These are phyloP conservation scores for Castanopsis chinensis DNA, from an alignment of 306 rosid species.

Conservation along the genomic window DNA sequence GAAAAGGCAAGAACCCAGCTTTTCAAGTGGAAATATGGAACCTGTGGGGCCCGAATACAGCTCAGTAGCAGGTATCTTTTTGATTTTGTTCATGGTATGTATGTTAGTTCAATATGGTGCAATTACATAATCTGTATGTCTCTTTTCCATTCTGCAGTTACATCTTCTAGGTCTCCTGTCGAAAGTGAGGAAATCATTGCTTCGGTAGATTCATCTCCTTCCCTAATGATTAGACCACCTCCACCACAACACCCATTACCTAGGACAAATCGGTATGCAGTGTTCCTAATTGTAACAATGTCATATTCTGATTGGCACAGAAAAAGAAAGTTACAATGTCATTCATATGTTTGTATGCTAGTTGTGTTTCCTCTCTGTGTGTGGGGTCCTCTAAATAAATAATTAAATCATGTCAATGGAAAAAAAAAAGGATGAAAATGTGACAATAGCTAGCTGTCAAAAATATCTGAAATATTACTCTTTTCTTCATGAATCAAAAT, in stretches of 20 bases:
- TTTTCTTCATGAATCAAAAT: not conserved
- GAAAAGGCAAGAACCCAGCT: conserved; percentile 61
- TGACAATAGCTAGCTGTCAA: not conserved
- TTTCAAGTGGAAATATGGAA: conserved; percentile 45
- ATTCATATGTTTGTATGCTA: not conserved
- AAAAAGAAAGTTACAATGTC: too few relatives aligned
- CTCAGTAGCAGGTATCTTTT: conserved; percentile 65
- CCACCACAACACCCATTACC: conserved; percentile 28
- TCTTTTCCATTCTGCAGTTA: conserved; percentile 36
- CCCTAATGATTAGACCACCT: conserved; percentile 44
- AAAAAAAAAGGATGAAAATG: not conserved
- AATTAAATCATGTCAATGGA: not conserved
- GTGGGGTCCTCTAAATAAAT: not conserved
- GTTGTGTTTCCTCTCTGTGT: not conserved
- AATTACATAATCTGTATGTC: conserved; percentile 6
- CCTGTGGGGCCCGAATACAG: conserved; percentile 47
- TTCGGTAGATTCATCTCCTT: conserved; percentile 62
- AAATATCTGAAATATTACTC: not conserved
- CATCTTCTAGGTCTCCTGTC: conserved; percentile 53
- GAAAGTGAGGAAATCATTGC: conserved; percentile 71
- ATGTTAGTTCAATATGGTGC: not conserved
- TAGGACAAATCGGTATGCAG: conserved; percentile 62
- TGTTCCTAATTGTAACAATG: conserved; percentile 11
- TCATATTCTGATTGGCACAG: not conserved
- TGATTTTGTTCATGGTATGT: conserved; percentile 9